These are phyloP conservation scores for Vicia villosa DNA, from an alignment of 306 rosid species.

Conservation along the genomic window DNA sequence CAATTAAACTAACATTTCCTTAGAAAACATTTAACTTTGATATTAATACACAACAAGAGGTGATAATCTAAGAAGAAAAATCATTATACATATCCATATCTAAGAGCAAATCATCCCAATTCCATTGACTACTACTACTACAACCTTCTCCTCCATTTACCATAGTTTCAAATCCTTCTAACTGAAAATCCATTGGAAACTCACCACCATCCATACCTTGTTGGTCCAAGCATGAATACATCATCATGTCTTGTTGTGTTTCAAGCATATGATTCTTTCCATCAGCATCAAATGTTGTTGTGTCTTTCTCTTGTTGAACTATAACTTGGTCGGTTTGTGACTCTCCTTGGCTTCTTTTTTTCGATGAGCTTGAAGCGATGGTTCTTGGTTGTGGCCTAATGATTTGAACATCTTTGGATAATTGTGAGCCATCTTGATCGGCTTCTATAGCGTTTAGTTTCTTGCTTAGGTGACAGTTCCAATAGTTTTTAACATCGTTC, in stretches of 20 bases:
- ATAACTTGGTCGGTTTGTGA: slow-evolving; percentile 26
- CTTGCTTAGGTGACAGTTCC: slow-evolving; percentile 72
- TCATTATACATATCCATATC: slow-evolving; percentile 52
- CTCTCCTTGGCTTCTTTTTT: slow-evolving; percentile 12
- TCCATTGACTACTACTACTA: slow-evolving; percentile 42
- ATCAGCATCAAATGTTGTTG: slow-evolving; percentile 34
- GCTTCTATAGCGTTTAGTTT: slow-evolving; percentile 44
- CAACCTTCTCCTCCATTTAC: slow-evolving; percentile 39
- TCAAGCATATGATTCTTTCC: slow-evolving; percentile 35
- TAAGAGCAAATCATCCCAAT: slow-evolving; percentile 59
- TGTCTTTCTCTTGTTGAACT: slow-evolving; percentile 33
- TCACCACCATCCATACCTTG: slow-evolving; percentile 36
- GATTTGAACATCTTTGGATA: slow-evolving; percentile 27
- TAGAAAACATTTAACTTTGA: slow-evolving; percentile 25
- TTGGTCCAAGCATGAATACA: slow-evolving; percentile 39
- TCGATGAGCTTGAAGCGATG: slow-evolving; percentile 32
- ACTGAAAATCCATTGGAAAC: slow-evolving; percentile 43
- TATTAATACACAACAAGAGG: slow-evolving; percentile 22
- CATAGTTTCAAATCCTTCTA: slow-evolving; percentile 37
- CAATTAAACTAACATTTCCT: slow-evolving; percentile 18
- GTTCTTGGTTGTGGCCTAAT: slow-evolving; percentile 38
- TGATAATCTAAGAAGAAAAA: slow-evolving; percentile 31
- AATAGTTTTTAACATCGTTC: slow-evolving; percentile 68
- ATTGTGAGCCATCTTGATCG: slow-evolving; percentile 14
- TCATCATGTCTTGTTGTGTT: slow-evolving; percentile 33